Evolutionary conservation across 129 eudicot species (phyloP).

Genomic region (Rutidosis leptorrhynchoides): DNA sequence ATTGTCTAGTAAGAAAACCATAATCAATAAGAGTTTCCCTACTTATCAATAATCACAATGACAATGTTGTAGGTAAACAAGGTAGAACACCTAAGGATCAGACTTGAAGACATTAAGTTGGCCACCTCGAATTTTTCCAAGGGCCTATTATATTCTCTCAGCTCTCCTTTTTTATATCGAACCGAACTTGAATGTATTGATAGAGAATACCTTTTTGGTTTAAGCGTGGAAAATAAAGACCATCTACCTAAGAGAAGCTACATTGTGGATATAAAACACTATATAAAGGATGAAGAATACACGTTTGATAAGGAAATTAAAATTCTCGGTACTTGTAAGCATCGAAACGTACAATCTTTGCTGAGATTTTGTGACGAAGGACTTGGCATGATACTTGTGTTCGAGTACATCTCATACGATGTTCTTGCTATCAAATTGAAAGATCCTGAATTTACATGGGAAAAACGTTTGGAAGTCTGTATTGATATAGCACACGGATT

Average conservation of each 20-base stretch:
- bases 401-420: no score
- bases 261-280: not conserved
- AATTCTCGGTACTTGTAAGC: not conserved
- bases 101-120: not conserved
- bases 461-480: not conserved
- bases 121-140: not conserved
- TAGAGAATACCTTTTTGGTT: not conserved
- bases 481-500: slow-evolving; percentile 1
- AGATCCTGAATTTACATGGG: no score
- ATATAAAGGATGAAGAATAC: not conserved
- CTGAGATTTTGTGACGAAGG: slow-evolving; percentile 5
- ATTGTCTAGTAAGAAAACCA: no score
- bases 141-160: no score
- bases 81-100: not conserved
- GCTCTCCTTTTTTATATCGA: no score
- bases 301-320: not conserved
- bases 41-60: no score
- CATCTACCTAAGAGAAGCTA: not conserved
- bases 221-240: not conserved
- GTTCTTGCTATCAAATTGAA: no score
- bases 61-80: not conserved
- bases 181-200: not conserved
- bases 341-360: not conserved
- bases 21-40: no score
- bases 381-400: no score